Conservation (phyloP, 1,284 basidiomycete species). For the Rhodotorula sp. region DNA sequence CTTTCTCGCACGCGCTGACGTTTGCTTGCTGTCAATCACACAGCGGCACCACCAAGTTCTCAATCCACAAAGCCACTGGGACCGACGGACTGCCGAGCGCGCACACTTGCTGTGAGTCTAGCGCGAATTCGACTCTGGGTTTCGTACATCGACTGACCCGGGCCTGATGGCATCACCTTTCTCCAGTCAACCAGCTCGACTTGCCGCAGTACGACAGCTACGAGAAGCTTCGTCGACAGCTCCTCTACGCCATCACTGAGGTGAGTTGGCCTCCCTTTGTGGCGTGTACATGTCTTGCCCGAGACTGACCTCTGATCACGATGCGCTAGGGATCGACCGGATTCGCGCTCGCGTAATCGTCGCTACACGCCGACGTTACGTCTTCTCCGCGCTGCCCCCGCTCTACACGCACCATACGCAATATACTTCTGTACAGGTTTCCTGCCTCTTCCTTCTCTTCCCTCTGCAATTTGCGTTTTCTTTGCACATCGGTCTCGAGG, state of each 20-base stretch:
- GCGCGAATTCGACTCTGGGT: not conserved
- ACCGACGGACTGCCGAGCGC: constrained; percentile 49
- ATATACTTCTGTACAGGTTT: not conserved
- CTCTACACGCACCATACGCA: not conserved
- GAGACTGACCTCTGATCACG: not conserved
- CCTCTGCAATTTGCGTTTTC: not conserved
- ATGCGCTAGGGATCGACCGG: constrained; percentile 1
- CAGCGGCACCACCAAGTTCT: constrained; percentile 70
- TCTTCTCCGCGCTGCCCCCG: not conserved
- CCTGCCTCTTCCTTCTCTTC: not conserved
- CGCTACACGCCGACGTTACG: not conserved
- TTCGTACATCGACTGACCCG: not conserved
- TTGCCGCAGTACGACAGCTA: constrained; percentile 85
- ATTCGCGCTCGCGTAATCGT: constrained; percentile 6
- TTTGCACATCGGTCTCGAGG: not conserved
- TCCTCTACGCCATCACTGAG: constrained; percentile 86
- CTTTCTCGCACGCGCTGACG: not conserved
- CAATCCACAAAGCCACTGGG: constrained; percentile 90
- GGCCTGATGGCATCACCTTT: not conserved
- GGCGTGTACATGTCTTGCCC: constrained; percentile 42
- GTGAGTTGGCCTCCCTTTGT: constrained; percentile 90
- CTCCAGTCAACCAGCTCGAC: constrained; percentile 59
- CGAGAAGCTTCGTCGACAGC: constrained; percentile 83
- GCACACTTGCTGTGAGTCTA: constrained; percentile 61
- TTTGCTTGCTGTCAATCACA: too few relatives aligned